A percentile compares a stretch with the other conserved stretches of the same genome.
These are phyloP conservation scores for Euphorbia peplus DNA, from an alignment of 345 rosid species.

Conservation along the genomic window DNA sequence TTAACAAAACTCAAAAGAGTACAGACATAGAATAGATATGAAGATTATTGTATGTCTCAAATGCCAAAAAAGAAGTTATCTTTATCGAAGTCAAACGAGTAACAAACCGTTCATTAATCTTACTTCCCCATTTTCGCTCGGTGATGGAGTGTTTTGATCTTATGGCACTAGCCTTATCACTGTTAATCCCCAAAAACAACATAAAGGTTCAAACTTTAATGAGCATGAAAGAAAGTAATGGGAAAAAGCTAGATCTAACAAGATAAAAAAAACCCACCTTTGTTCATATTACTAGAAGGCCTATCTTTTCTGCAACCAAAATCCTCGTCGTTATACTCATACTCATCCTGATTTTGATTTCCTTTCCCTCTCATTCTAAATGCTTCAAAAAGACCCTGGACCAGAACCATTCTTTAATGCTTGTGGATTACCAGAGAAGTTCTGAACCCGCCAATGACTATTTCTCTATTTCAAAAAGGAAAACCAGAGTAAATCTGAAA, in stretches of 20 bases:
- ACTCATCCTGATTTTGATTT: constrained; percentile 57
- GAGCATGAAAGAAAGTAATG: constrained; percentile 20
- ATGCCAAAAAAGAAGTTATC: too few species aligned
- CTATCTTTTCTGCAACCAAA: constrained; percentile 57
- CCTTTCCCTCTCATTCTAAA: constrained; percentile 63
- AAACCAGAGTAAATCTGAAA: too few species aligned
- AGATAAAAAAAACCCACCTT: constrained; percentile 34
- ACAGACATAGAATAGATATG: too few species aligned
- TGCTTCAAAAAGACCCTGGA: not conserved
- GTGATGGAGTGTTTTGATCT: constrained; percentile 95
- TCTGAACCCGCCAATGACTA: too few species aligned
- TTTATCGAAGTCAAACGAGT: too few species aligned
- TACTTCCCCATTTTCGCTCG: constrained; percentile 92
- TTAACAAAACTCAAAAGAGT: too few species aligned
- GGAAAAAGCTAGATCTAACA: constrained; percentile 36
- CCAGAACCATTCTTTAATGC: too few species aligned
- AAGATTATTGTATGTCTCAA: too few species aligned
- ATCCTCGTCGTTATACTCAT: constrained; percentile 80
- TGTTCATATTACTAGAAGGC: constrained; percentile 37
- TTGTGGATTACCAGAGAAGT: too few species aligned
- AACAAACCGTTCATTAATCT: constrained; percentile 85
- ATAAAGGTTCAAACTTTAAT: not conserved
- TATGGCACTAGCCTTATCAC: constrained; percentile 65
- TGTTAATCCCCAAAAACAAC: not conserved
- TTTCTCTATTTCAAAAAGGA: too few species aligned